Base-by-base conservation (phyloP, 305 asterid genomes). In the Fraxinus xanthoxyloides region DNA sequence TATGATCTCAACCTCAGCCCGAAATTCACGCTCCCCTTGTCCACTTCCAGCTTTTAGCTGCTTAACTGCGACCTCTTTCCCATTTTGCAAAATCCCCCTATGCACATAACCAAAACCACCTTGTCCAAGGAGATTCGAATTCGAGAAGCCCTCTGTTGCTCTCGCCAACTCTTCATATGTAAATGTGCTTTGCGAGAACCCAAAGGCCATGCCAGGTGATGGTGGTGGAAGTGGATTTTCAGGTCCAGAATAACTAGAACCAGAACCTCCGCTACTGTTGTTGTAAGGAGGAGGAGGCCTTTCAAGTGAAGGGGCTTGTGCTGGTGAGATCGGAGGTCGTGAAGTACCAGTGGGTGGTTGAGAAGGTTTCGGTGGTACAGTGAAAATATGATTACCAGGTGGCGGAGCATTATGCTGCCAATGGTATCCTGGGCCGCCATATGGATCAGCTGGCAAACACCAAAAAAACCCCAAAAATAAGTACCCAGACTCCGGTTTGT, bases 91-190 rank as follows among this genome's bases (percentile, higher is more conserved):
- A 72, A 93, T 84, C 30, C 99, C 99, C 80, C 88, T 89, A 30
- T 95, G 99, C 78, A 95, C 99, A 81, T 90, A 95, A 31, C 99
- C 99, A 76, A 95, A 95, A 65, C 99, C 99, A 61, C 99, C 99
- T 86, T 95, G 99, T 56, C 99, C 99, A 1, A 95, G 95, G 81
- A 95, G 94, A 87, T 95, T 95, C n/a, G 99, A 95, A 26, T 90
- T 84, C 1, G 99, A 91, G 89, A 93, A 95, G 23, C 97, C 99
- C 81, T 95, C 97, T 0, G 99, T 93, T n/a, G 99, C 99, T 93
- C 86, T 89, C 8, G 92, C 89, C 86, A 95, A 82, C 46, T 95
- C 99, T 73, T 95, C 98, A 9, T 89, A 91, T 0, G 95, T 84
- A 85, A 95, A 95, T 12, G 90, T 91, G 90, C 92, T 95, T 86